These are phyloP conservation scores for Copromyces sp. DNA, from an alignment of 495 filamentous ascomycete genomes.

Conservation along the genomic window DNA sequence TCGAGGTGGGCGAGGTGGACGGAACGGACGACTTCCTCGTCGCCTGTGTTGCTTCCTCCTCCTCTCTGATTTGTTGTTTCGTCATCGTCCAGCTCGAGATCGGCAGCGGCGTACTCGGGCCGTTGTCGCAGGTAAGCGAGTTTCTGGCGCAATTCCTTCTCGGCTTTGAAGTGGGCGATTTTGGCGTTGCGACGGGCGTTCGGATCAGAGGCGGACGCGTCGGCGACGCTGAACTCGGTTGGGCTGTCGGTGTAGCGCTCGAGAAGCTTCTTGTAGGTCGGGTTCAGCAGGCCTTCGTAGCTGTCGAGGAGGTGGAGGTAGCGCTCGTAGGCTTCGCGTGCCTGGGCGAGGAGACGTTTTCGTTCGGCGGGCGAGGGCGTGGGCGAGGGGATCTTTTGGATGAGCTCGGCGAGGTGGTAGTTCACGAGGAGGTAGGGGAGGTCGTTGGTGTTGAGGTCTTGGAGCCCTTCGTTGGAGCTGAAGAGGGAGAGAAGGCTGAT, in stretches of 20 bases:
- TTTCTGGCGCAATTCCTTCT: slow-evolving; percentile 77
- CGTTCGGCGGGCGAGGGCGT: slow-evolving; percentile 46
- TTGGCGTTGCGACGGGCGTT: slow-evolving; percentile 67
- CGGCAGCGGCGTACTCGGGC: slow-evolving; percentile 31
- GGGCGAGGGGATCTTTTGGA: slow-evolving; percentile 34
- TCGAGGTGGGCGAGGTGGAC: slow-evolving; percentile 67
- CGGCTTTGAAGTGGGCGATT: slow-evolving; percentile 72
- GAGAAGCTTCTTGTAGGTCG: slow-evolving; percentile 59
- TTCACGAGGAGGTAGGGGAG: slow-evolving; percentile 52
- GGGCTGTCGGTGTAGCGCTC: slow-evolving; percentile 58
- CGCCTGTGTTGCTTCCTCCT: slow-evolving; percentile 42
- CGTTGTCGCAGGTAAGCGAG: slow-evolving; percentile 46
- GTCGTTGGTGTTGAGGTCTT: slow-evolving; percentile 78
- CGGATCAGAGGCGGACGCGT: slow-evolving; percentile 51
- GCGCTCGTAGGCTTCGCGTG: slow-evolving; percentile 60
- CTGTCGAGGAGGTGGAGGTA: slow-evolving; percentile 66
- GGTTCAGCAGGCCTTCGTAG: slow-evolving; percentile 58
- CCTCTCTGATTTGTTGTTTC: slow-evolving; percentile 54
- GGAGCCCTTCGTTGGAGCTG: slow-evolving; percentile 80
- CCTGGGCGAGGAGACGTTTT: slow-evolving; percentile 48
- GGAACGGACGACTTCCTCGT: slow-evolving; percentile 70
- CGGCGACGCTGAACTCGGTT: slow-evolving; percentile 55
- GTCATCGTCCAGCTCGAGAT: slow-evolving; percentile 17
- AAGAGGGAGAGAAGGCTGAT: slow-evolving; percentile 67
- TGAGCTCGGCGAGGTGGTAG: slow-evolving; percentile 25